Evolutionary conservation across 1,284 basidiomycete genomes (phyloP), one percentile per base, ranked within the genome.

Genomic region (Cryptococcus sp.): DNA sequence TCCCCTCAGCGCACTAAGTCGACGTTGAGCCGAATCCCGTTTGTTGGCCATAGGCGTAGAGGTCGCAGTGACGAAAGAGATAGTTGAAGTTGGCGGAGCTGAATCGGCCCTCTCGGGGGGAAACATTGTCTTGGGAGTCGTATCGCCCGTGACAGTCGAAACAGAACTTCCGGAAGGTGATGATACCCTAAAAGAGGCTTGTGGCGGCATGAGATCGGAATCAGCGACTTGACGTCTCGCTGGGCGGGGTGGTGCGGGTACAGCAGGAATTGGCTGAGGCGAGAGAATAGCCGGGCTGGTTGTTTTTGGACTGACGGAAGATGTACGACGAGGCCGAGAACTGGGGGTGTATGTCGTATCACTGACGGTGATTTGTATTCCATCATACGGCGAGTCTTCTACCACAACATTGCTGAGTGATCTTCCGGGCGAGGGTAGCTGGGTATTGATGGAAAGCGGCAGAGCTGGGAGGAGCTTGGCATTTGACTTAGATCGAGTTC

Each of bases 1-100:
- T 39, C 65, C 67, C 11, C 63, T 52, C 10, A 73, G 50, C 1
- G 70, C 67, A 31, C 60, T 62, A 28, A 73, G 51, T 14, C 71
- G 54, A 24, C 71, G 52, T 48, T 67, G 64, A 11, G 64, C 52
- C 2, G 66, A 68, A 43, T 67, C 63, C 11, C 63, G 50, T 46
- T 65, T 67, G 14, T 60, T 48, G 21, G 48, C 48, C 44, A 55
- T 52, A 18, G 53, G 43, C 11, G 39, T 41, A 7, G 39, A 41
- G 11, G 32, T 34, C 32, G 32, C 11, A 19, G 50, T 18, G 7
- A 36, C 19, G 36, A 34, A n/a, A 4, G 32, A 14, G 10, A 36
- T 4, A 22, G 19, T 14, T 24, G n/a, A 25, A 28, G 48, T 7
- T 18, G 45, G 23, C 13, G 37, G 11, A 37, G 45, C n/a, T n/a